Evolutionary conservation across 345 rosid genomes (phyloP).

Genomic region (Aquilaria sinensis): DNA sequence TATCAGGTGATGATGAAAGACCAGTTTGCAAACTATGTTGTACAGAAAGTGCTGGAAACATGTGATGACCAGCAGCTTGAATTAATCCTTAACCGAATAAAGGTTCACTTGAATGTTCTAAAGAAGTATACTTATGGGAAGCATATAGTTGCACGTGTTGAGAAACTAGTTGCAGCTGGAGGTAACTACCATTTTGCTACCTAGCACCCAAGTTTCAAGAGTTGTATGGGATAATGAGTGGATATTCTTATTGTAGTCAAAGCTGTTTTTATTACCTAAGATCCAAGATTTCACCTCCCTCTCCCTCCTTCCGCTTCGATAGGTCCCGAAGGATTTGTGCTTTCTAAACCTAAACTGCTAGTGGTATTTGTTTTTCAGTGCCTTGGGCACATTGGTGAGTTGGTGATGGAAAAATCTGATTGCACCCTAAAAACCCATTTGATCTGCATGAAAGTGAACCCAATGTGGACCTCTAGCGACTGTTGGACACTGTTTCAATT

Average conservation of each 20-base stretch:
- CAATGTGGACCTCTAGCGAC: too few relatives aligned
- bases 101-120: slow-evolving; percentile 79
- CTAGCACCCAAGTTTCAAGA: neutral
- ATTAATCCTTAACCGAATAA: slow-evolving; percentile 75
- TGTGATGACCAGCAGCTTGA: slow-evolving; percentile 89
- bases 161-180: slow-evolving; percentile 95
- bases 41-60: slow-evolving; percentile 96
- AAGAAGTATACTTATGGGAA: slow-evolving; percentile 96
- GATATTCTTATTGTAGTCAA: neutral
- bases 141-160: slow-evolving; percentile 95
- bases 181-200: slow-evolving; percentile 33
- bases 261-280: too few relatives aligned
- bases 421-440: too few relatives aligned
- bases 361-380: neutral
- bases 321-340: slow-evolving; percentile 11
- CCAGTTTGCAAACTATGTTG: slow-evolving; percentile 97
- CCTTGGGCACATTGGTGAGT: too few relatives aligned
- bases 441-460: too few relatives aligned
- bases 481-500: too few relatives aligned
- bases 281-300: neutral
- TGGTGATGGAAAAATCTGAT: too few relatives aligned
- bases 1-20: slow-evolving; percentile 97
- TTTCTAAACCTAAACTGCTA: neutral
- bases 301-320: slow-evolving; percentile 14
- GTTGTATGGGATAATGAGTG: neutral